These are phyloP conservation scores for Kwoniella bestiolae DNA, from an alignment of 768 basidiomycete genomes.

Conservation along the genomic window DNA sequence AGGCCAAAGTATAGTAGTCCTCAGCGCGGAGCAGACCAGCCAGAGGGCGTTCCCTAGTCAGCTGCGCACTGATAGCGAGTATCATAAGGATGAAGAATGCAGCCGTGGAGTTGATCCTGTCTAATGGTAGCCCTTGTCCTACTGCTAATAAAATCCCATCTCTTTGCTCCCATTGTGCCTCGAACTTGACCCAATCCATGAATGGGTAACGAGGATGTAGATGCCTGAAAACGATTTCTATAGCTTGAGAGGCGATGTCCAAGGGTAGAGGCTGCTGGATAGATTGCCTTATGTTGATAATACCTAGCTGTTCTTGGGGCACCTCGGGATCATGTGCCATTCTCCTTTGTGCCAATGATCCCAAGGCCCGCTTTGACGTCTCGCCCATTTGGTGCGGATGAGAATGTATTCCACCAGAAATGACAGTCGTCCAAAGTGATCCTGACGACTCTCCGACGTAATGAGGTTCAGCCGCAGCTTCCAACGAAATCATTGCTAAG, in stretches of 20 bases:
- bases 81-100: constrained; percentile 36
- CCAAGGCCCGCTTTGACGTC: background rate
- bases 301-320: background rate
- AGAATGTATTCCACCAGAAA: constrained; percentile 9
- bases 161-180: constrained; percentile 23
- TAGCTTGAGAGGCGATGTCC: background rate
- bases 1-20: constrained; percentile 27
- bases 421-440: constrained; percentile 25
- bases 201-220: constrained; percentile 27
- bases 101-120: constrained; percentile 10
- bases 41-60: constrained; percentile 10
- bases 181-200: constrained; percentile 34
- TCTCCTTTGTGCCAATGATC: background rate
- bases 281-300: constrained; percentile 7
- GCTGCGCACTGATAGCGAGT: constrained; percentile 25
- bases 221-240: constrained; percentile 12
- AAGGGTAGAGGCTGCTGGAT: constrained; percentile 7
- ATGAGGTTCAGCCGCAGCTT: constrained; percentile 38
- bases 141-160: constrained; percentile 20
- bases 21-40: constrained; percentile 13
- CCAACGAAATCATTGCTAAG: constrained; percentile 34
- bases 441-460: constrained; percentile 34
- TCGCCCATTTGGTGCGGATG: background rate
- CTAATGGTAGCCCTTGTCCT: constrained; percentile 1
- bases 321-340: background rate